Conservation (phyloP, 208 protist species). For the Vickermania spadyakhi region DNA sequence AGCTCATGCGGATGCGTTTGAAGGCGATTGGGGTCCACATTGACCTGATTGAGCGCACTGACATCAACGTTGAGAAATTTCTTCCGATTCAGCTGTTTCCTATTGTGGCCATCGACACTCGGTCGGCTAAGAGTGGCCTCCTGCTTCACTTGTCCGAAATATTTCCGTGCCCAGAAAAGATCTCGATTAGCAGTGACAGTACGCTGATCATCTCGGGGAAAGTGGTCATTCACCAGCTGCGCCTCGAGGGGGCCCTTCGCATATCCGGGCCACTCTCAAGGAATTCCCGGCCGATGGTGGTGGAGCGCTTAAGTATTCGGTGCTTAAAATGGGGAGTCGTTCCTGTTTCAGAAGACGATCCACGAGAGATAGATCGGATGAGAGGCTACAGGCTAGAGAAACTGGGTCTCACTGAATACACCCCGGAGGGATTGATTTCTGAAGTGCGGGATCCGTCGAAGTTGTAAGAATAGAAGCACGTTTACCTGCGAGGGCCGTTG, state of each 20-base stretch:
- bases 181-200: constrained; percentile 43
- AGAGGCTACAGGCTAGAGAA: constrained; percentile 75
- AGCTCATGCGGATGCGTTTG: constrained; percentile 46
- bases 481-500: too few relatives aligned
- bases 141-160: constrained; percentile 23
- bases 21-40: constrained; percentile 35
- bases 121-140: not conserved
- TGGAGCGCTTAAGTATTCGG: constrained; percentile 28
- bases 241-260: constrained; percentile 52
- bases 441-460: not conserved
- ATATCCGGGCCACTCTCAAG: constrained; percentile 29
- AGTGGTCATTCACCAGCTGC: constrained; percentile 61
- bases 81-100: constrained; percentile 23
- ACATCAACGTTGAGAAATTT: constrained; percentile 10
- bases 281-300: constrained; percentile 21
- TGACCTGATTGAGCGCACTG: not conserved
- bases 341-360: constrained; percentile 4
- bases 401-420: constrained; percentile 8
- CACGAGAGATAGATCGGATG: constrained; percentile 43
- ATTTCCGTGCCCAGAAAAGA: constrained; percentile 41
- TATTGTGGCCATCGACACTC: constrained; percentile 29
- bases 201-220: constrained; percentile 63
- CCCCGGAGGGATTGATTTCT: not conserved
- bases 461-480: not conserved
- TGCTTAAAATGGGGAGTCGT: constrained; percentile 50